Evolutionary conservation across 31 red algal genomes (phyloP).

Genomic region (Porphyra umbilicalis): DNA sequence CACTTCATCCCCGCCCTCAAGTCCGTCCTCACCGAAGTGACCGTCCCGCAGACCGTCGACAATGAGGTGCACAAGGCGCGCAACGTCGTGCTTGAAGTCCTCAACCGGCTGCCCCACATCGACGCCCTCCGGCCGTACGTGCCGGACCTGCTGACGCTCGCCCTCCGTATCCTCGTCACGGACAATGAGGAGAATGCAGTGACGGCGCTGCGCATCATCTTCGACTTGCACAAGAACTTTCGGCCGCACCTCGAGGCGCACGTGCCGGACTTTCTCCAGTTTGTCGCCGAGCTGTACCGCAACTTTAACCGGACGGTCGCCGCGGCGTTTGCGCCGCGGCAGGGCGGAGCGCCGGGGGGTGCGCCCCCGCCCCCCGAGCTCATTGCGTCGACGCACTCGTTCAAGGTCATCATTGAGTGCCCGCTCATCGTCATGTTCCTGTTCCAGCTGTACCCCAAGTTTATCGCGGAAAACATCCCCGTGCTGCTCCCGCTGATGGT

Average conservation of each 20-base stretch:
- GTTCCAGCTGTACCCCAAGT: constrained; percentile 76
- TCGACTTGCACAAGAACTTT: constrained; percentile 89
- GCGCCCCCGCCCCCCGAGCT: constrained; percentile 10
- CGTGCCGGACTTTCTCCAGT: constrained; percentile 91
- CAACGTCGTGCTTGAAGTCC: constrained; percentile 69
- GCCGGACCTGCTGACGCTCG: constrained; percentile 40
- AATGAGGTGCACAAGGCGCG: constrained; percentile 59
- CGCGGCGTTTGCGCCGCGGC: constrained; percentile 10
- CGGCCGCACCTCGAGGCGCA: constrained; percentile 36
- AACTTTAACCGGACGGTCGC: constrained; percentile 56
- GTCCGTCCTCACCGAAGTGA: constrained; percentile 41
- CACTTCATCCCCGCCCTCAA: constrained; percentile 73
- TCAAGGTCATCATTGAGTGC: constrained; percentile 91
- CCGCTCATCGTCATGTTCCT: constrained; percentile 90
- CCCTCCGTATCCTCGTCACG: constrained; percentile 50
- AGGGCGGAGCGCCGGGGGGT: background rate
- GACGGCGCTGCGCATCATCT: constrained; percentile 80
- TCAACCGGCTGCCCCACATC: constrained; percentile 77
- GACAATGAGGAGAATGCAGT: constrained; percentile 89
- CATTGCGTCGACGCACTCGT: constrained; percentile 49
- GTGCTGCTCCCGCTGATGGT: constrained; percentile 76
- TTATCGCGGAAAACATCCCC: constrained; percentile 39
- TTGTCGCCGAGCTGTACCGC: constrained; percentile 70
- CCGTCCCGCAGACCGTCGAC: constrained; percentile 67
- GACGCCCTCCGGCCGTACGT: constrained; percentile 46